phyloP scores from a whole-genome alignment of 2,329 filamentous ascomycete genomes.

The Colletotrichum costaricense region DNA sequence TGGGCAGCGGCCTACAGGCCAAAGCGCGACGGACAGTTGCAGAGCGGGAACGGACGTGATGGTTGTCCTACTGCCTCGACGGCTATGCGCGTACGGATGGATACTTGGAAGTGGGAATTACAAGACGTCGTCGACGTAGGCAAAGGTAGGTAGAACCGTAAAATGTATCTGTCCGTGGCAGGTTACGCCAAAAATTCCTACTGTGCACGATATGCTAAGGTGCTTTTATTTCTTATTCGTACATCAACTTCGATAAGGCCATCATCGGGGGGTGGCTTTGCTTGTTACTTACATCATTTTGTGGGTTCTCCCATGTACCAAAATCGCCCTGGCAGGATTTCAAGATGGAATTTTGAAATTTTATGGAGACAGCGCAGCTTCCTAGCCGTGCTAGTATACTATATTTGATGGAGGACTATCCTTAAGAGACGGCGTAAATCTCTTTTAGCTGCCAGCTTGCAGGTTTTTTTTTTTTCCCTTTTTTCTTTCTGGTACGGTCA shows the following conservation, averaged over 20 bases:
- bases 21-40: neutral
- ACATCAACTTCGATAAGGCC: neutral
- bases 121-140: neutral
- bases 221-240: neutral
- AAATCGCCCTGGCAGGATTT: neutral
- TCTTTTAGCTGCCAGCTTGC: neutral
- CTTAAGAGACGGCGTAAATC: neutral
- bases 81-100: neutral
- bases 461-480: neutral
- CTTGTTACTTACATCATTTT: constrained; percentile 9
- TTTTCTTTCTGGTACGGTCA: neutral
- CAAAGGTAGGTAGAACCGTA: neutral
- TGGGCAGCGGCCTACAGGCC: neutral
- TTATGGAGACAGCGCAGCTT: constrained; percentile 5
- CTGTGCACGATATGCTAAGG: neutral
- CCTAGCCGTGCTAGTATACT: neutral
- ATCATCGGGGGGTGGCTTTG: neutral
- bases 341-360: neutral
- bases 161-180: neutral
- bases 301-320: neutral
- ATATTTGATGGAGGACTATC: neutral
- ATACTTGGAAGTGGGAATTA: neutral
- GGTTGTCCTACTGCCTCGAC: neutral
- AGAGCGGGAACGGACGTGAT: neutral
- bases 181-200: neutral